Evolutionary conservation across 768 basidiomycete genomes (phyloP).

Genomic region (Dioszegia hungarica): DNA sequence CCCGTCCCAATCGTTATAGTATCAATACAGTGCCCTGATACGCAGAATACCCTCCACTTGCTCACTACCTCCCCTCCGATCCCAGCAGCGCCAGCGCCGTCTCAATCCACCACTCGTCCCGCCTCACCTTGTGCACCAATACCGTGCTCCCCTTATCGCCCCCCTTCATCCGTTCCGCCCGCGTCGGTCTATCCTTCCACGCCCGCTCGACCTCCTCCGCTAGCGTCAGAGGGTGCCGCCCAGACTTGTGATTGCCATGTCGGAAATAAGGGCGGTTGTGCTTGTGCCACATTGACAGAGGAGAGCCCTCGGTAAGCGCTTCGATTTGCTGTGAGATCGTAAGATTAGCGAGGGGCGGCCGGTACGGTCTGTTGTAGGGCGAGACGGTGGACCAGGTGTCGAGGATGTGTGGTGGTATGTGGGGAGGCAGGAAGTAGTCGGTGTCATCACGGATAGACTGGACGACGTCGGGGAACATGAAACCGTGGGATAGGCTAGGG

Average conservation of each 20-base stretch:
- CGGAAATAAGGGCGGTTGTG: slow-evolving; percentile 14
- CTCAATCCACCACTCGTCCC: slow-evolving; percentile 93
- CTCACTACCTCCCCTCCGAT: slow-evolving; percentile 7
- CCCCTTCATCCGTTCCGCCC: slow-evolving; percentile 31
- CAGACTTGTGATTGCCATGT: background rate
- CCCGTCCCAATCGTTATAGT: too few species aligned
- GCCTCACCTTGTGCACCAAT: slow-evolving; percentile 96
- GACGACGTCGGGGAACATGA: slow-evolving; percentile 85
- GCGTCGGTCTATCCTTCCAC: slow-evolving; percentile 33
- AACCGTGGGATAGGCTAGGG: slow-evolving; percentile 82
- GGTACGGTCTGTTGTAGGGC: slow-evolving; percentile 72
- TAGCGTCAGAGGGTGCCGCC: background rate
- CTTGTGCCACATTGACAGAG: slow-evolving; percentile 57
- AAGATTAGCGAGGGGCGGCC: slow-evolving; percentile 63
- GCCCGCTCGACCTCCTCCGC: slow-evolving; percentile 17
- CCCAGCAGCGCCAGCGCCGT: slow-evolving; percentile 82
- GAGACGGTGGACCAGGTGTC: slow-evolving; percentile 77
- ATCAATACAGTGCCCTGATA: too few species aligned
- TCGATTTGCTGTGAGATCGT: slow-evolving; percentile 71
- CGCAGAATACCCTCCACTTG: background rate
- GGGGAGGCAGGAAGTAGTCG: slow-evolving; percentile 42
- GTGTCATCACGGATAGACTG: slow-evolving; percentile 59
- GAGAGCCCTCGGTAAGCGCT: slow-evolving; percentile 86
- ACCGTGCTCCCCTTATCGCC: slow-evolving; percentile 76
- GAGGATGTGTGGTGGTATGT: slow-evolving; percentile 32